Conservation (phyloP, 805 yeast genomes). For the Starmerella gropengiesseri region DNA sequence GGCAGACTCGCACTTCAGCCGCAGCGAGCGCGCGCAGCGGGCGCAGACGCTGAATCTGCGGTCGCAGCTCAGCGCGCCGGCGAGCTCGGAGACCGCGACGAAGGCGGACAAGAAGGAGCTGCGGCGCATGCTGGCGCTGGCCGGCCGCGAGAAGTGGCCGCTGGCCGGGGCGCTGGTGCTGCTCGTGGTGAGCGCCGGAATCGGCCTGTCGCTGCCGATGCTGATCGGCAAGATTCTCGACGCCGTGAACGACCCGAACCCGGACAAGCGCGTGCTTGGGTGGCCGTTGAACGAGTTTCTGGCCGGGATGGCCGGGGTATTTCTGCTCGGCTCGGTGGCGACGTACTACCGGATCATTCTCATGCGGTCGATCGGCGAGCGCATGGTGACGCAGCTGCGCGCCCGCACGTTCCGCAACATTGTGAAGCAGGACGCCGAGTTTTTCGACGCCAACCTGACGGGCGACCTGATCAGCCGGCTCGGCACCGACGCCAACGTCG, state of each 20-base stretch:
- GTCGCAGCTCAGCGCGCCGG: slow-evolving; percentile 25
- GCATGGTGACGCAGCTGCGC: slow-evolving; percentile 73
- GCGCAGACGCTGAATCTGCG: slow-evolving; percentile 28
- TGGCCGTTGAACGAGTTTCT: slow-evolving; percentile 55
- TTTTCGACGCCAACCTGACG: slow-evolving; percentile 77
- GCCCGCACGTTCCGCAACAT: slow-evolving; percentile 65
- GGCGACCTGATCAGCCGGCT: slow-evolving; percentile 87
- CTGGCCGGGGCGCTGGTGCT: slow-evolving; percentile 52
- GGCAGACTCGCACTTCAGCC: slow-evolving; percentile 16
- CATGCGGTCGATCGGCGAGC: slow-evolving; percentile 72
- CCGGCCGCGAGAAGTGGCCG: slow-evolving; percentile 46
- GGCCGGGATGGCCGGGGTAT: slow-evolving; percentile 47
- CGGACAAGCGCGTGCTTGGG: slow-evolving; percentile 40
- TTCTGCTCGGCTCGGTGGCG: slow-evolving; percentile 63
- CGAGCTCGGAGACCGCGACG: slow-evolving; percentile 7
- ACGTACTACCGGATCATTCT: slow-evolving; percentile 72
- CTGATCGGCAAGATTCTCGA: slow-evolving; percentile 82
- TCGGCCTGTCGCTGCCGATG: slow-evolving; percentile 70
- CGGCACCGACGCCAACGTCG: slow-evolving; percentile 80
- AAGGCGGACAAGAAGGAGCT: slow-evolving; percentile 31
- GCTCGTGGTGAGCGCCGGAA: slow-evolving; percentile 60
- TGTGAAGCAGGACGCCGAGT: slow-evolving; percentile 75
- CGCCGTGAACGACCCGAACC: slow-evolving; percentile 38
- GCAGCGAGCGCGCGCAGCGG: slow-evolving; percentile 25
- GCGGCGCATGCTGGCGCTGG: slow-evolving; percentile 41